phyloP scores from a whole-genome alignment of 2,329 filamentous ascomycete genomes.

The Xylaria polymorpha region DNA sequence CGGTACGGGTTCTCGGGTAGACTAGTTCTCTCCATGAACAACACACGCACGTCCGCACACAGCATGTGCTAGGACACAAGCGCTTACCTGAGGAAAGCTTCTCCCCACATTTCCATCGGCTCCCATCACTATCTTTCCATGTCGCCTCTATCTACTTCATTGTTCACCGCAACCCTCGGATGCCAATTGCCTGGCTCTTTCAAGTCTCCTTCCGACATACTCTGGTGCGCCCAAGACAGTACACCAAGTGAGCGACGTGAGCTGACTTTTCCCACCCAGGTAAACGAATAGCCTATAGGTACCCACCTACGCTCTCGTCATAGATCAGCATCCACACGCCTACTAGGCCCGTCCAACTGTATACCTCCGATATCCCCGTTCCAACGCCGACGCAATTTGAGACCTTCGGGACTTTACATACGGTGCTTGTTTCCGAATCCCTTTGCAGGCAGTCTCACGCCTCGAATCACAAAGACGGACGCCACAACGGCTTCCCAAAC shows the following conservation, averaged over 20 bases:
- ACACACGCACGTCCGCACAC: conserved; percentile 12
- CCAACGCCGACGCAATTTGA: conserved; percentile 32
- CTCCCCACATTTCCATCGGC: conserved; percentile 35
- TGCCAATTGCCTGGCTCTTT: conserved; percentile 27
- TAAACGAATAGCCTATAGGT: conserved; percentile 29
- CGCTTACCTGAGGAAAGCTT: conserved; percentile 27
- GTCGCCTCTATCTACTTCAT: conserved; percentile 20
- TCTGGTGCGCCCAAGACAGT: conserved; percentile 5
- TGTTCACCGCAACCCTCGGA: conserved; percentile 3
- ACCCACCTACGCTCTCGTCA: conserved; percentile 41
- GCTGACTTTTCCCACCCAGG: conserved; percentile 30
- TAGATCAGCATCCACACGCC: conserved; percentile 36
- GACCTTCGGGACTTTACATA: conserved; percentile 17
- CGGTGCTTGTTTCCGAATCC: conserved; percentile 30
- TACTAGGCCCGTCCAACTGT: conserved; percentile 36
- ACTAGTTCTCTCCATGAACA: conserved; percentile 9
- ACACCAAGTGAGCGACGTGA: conserved; percentile 26
- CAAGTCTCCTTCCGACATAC: conserved; percentile 14
- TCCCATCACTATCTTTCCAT: conserved; percentile 14
- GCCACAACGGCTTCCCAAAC: conserved; percentile 58
- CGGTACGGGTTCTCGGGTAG: conserved; percentile 11
- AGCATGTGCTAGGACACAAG: conserved; percentile 27
- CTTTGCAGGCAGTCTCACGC: conserved; percentile 44
- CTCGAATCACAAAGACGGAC: conserved; percentile 61
- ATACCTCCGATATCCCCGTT: conserved; percentile 47